These are phyloP conservation scores for Xylaria sp. DNA, from an alignment of 2,329 filamentous ascomycete species.

Conservation along the genomic window DNA sequence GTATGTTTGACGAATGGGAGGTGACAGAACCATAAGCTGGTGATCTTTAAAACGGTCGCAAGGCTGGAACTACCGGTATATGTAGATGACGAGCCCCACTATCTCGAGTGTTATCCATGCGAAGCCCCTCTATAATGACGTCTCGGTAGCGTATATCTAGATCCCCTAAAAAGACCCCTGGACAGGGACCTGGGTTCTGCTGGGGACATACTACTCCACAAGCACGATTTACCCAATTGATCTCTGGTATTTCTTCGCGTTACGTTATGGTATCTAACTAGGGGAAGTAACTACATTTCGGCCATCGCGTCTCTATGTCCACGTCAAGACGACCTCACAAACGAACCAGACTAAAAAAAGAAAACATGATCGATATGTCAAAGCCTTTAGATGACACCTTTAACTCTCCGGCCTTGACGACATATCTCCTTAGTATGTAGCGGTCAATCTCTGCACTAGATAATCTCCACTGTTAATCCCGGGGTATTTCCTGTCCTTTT, in stretches of 20 bases:
- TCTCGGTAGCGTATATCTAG: conserved; percentile 22
- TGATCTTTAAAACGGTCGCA: background rate
- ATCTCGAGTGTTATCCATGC: conserved; percentile 14
- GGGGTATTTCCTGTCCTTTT: conserved; percentile 80
- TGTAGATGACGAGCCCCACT: conserved; percentile 20
- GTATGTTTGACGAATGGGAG: conserved; percentile 14
- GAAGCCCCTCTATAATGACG: conserved; percentile 40
- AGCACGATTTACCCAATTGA: background rate
- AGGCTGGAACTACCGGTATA: conserved; percentile 7
- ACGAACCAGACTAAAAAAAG: background rate
- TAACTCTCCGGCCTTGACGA: background rate
- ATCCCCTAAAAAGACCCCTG: conserved; percentile 23
- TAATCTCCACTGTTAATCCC: conserved; percentile 85
- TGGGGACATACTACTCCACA: conserved; percentile 4
- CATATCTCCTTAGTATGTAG: conserved; percentile 69
- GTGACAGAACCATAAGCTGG: background rate
- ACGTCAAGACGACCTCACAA: background rate
- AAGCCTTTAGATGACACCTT: background rate
- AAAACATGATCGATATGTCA: background rate
- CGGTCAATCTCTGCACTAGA: conserved; percentile 78
- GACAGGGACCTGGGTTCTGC: background rate
- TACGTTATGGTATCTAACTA: conserved; percentile 8
- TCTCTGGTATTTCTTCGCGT: background rate
- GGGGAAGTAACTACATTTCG: too few species aligned
- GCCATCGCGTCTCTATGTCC: background rate